Percentiles rank a stretch among this genome's conserved stretches.
These are phyloP conservation scores for Venturia asperata DNA, from an alignment of 2,329 filamentous ascomycete genomes.

Conservation along the genomic window DNA sequence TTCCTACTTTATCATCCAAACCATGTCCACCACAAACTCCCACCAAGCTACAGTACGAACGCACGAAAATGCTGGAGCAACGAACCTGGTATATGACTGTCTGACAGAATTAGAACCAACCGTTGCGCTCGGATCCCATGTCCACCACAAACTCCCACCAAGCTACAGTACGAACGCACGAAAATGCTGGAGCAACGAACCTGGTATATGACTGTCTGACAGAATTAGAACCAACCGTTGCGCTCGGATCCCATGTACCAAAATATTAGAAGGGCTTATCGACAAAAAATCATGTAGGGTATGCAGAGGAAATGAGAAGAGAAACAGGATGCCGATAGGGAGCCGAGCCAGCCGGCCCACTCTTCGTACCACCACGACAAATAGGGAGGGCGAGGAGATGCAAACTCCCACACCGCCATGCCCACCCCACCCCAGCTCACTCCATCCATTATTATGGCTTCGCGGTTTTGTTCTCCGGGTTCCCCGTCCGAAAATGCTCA, in stretches of 20 bases:
- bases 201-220: conserved; percentile 11
- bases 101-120: neutral
- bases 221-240: neutral
- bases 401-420: neutral
- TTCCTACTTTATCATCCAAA: neutral
- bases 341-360: conserved; percentile 15
- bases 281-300: neutral
- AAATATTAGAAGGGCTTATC: neutral
- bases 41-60: neutral
- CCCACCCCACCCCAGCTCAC: neutral
- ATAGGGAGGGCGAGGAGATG: neutral
- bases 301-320: conserved; percentile 1
- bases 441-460: neutral
- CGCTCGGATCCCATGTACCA: neutral
- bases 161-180: neutral
- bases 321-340: neutral
- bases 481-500: neutral
- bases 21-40: neutral
- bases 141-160: conserved; percentile 1
- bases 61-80: neutral
- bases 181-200: neutral
- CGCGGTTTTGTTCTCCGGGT: neutral
- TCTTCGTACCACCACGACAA: neutral
- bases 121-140: neutral
- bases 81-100: conserved; percentile 10